phyloP scores from a whole-genome alignment of 306 rosid genomes.

The Medicago ruthenica region DNA sequence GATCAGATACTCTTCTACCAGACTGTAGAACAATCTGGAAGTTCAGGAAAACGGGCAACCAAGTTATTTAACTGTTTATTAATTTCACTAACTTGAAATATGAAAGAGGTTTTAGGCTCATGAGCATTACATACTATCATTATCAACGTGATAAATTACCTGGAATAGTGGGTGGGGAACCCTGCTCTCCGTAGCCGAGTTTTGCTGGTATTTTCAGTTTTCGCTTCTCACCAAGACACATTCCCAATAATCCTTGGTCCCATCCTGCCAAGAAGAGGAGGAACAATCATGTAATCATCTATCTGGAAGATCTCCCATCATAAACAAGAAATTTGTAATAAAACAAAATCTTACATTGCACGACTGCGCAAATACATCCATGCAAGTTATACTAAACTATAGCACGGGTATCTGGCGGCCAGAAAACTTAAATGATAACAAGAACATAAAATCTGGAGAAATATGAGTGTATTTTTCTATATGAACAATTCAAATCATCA shows the following conservation, averaged over 20 bases:
- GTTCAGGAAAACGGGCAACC: conserved; percentile 1
- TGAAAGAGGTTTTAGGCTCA: conserved; percentile 8
- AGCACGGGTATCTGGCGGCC: neutral
- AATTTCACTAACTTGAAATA: conserved; percentile 4
- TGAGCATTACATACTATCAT: conserved; percentile 19
- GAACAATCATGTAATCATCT: conserved; percentile 30
- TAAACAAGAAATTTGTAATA: conserved; percentile 14
- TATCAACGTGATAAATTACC: conserved; percentile 53
- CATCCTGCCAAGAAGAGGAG: conserved; percentile 66
- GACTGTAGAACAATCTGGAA: conserved; percentile 1
- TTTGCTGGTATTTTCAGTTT: conserved; percentile 93
- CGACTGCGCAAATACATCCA: neutral
- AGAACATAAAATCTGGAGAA: neutral
- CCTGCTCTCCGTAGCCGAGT: conserved; percentile 92
- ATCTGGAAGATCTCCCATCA: conserved; percentile 36
- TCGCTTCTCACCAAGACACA: conserved; percentile 96
- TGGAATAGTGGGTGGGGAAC: conserved; percentile 94
- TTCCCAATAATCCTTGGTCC: conserved; percentile 97
- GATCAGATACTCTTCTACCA: conserved; percentile 8
- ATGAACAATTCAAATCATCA: no score
- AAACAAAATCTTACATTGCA: neutral
- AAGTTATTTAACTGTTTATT: conserved; percentile 10
- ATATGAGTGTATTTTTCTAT: neutral
- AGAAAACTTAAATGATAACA: neutral
- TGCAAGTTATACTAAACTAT: neutral